These are phyloP conservation scores for Penicillium coffeae DNA, from an alignment of 495 filamentous ascomycete species.

Conservation along the genomic window DNA sequence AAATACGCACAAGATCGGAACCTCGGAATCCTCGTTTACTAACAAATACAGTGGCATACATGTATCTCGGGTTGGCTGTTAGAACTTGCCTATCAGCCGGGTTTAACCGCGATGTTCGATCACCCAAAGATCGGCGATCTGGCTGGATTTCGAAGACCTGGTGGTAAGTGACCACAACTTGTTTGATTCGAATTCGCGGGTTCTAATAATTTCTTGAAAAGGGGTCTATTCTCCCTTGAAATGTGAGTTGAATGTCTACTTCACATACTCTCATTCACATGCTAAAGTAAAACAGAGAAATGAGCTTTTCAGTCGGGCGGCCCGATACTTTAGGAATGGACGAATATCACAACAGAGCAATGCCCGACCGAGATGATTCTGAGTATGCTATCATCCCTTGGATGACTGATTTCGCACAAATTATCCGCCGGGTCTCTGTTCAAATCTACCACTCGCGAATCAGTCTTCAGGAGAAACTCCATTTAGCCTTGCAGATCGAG, in stretches of 20 bases:
- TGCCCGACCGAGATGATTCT: slow-evolving; percentile 34
- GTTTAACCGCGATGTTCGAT: slow-evolving; percentile 35
- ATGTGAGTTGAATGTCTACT: slow-evolving; percentile 33
- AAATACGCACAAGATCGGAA: too few relatives aligned
- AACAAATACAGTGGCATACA: slow-evolving; percentile 43
- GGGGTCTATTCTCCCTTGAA: slow-evolving; percentile 41
- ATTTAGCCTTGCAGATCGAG: slow-evolving; percentile 34
- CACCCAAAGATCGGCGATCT: slow-evolving; percentile 31
- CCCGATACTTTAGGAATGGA: slow-evolving; percentile 43
- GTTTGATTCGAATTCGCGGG: neutral
- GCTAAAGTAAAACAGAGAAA: slow-evolving; percentile 23
- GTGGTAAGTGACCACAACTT: slow-evolving; percentile 30
- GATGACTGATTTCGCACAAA: slow-evolving; percentile 42
- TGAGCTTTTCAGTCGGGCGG: slow-evolving; percentile 40
- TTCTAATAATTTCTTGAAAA: slow-evolving; percentile 1
- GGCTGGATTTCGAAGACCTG: slow-evolving; percentile 42
- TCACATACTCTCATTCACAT: neutral
- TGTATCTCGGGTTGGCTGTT: slow-evolving; percentile 40
- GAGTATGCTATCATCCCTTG: slow-evolving; percentile 41
- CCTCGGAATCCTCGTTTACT: too few relatives aligned
- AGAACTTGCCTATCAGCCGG: slow-evolving; percentile 41
- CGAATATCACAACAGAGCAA: slow-evolving; percentile 40
- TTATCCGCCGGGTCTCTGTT: slow-evolving; percentile 38
- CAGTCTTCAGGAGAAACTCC: slow-evolving; percentile 36
- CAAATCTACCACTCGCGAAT: slow-evolving; percentile 41